phyloP scores from a whole-genome alignment of 2,329 filamentous ascomycete genomes.

The Penicillium sp. region DNA sequence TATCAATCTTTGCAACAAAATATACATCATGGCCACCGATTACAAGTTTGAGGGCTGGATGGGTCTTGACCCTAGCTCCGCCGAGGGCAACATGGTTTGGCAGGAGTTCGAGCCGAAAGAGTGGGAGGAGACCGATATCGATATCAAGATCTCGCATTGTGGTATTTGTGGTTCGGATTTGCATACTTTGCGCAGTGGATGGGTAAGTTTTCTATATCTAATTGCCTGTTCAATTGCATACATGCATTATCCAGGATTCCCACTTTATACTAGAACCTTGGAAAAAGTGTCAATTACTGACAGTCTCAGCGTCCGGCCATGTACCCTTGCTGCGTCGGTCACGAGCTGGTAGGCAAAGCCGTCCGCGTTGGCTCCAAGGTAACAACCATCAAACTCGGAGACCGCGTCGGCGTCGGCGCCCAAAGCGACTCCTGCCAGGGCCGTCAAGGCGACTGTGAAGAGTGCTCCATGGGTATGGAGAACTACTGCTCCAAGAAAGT shows the following conservation, averaged over 20 bases:
- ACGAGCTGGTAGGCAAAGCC: constrained; percentile 64
- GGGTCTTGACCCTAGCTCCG: constrained; percentile 50
- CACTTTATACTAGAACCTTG: neutral
- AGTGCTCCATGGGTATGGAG: constrained; percentile 50
- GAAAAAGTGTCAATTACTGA: neutral
- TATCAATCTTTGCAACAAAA: neutral
- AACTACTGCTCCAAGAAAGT: constrained; percentile 34
- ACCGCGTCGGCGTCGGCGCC: constrained; percentile 58
- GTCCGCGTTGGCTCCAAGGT: constrained; percentile 56
- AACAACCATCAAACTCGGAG: constrained; percentile 32
- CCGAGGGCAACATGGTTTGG: constrained; percentile 57
- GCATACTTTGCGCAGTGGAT: constrained; percentile 56
- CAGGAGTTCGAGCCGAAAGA: constrained; percentile 61
- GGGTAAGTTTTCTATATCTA: constrained; percentile 26
- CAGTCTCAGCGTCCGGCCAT: constrained; percentile 26
- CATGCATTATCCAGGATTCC: no score
- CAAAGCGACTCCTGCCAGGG: constrained; percentile 57
- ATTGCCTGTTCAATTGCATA: no score
- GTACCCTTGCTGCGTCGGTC: constrained; percentile 58
- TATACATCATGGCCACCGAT: constrained; percentile 30
- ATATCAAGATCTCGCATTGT: constrained; percentile 64
- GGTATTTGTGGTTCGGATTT: constrained; percentile 66
- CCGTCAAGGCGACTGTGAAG: constrained; percentile 50
- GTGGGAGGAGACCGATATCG: constrained; percentile 66
- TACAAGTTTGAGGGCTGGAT: constrained; percentile 61